Percentiles rank a stretch among this genome's conserved stretches.
Evolutionary conservation across 2,329 filamentous ascomycete species (phyloP).

Genomic region (Bipolaris cookei): DNA sequence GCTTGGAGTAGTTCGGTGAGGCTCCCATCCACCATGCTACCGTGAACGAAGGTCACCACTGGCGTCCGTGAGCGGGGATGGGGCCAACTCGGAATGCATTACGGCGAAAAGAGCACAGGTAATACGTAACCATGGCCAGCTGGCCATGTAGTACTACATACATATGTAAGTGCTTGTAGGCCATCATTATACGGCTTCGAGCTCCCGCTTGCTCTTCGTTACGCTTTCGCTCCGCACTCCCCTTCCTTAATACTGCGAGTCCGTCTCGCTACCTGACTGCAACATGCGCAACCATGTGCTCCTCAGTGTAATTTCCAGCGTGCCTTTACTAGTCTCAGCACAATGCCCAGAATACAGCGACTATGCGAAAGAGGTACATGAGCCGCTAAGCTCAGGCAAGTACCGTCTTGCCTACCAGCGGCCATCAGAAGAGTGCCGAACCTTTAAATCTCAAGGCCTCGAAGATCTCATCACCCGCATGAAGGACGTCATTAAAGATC

Average conservation of each 20-base stretch:
- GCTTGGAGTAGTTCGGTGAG: slow-evolving; percentile 26
- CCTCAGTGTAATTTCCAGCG: slow-evolving; percentile 18
- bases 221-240: neutral
- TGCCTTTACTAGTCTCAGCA: slow-evolving; percentile 37
- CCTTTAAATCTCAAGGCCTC: slow-evolving; percentile 54
- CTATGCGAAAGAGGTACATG: slow-evolving; percentile 51
- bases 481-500: slow-evolving; percentile 52
- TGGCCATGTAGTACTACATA: neutral
- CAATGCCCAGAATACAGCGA: slow-evolving; percentile 55
- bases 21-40: slow-evolving; percentile 33
- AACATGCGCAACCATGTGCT: slow-evolving; percentile 35
- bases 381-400: slow-evolving; percentile 52
- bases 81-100: slow-evolving; percentile 27
- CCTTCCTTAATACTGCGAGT: neutral
- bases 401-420: slow-evolving; percentile 56
- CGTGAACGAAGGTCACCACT: slow-evolving; percentile 20
- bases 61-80: slow-evolving; percentile 43
- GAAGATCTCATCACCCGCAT: slow-evolving; percentile 50
- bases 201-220: neutral
- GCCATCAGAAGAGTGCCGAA: slow-evolving; percentile 53
- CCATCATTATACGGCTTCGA: slow-evolving; percentile 2
- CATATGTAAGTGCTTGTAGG: neutral
- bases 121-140: slow-evolving; percentile 7
- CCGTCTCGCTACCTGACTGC: neutral
- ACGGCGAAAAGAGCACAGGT: slow-evolving; percentile 17